Conservation (phyloP, 1,284 basidiomycete genomes). For the Retiboletus fuscus region DNA sequence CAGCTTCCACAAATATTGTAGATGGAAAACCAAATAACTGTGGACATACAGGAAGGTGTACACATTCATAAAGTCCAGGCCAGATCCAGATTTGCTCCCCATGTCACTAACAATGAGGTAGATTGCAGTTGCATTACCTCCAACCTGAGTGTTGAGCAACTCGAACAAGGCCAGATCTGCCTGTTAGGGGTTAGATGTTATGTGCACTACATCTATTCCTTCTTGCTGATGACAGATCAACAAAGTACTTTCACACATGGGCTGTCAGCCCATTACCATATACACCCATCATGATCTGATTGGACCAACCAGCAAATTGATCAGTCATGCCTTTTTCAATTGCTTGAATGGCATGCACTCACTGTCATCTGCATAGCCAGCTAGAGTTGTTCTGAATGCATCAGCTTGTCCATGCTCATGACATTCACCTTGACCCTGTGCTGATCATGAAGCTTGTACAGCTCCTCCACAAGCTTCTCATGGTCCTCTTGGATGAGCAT, state of each 20-base stretch:
- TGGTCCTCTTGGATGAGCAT: slow-evolving; percentile 75
- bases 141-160: slow-evolving; percentile 58
- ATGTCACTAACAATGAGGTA: slow-evolving; percentile 61
- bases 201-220: no score
- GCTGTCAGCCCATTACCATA: slow-evolving; percentile 90
- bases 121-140: slow-evolving; percentile 53
- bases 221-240: no score
- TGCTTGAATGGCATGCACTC: slow-evolving; percentile 43
- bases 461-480: slow-evolving; percentile 70
- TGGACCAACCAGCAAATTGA: background rate
- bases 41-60: slow-evolving; percentile 38
- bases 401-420: slow-evolving; percentile 84
- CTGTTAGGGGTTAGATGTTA: slow-evolving; percentile 61
- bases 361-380: slow-evolving; percentile 86
- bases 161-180: slow-evolving; percentile 65
- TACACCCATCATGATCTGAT: slow-evolving; percentile 86
- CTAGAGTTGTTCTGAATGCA: slow-evolving; percentile 80
- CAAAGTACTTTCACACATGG: slow-evolving; percentile 87
- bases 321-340: background rate
- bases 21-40: background rate
- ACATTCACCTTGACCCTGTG: slow-evolving; percentile 89
- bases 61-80: slow-evolving; percentile 49
- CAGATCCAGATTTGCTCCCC: slow-evolving; percentile 53
- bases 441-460: slow-evolving; percentile 72
- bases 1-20: background rate